These are phyloP conservation scores for Meira nashicola DNA, from an alignment of 1,284 basidiomycete genomes.

Conservation along the genomic window DNA sequence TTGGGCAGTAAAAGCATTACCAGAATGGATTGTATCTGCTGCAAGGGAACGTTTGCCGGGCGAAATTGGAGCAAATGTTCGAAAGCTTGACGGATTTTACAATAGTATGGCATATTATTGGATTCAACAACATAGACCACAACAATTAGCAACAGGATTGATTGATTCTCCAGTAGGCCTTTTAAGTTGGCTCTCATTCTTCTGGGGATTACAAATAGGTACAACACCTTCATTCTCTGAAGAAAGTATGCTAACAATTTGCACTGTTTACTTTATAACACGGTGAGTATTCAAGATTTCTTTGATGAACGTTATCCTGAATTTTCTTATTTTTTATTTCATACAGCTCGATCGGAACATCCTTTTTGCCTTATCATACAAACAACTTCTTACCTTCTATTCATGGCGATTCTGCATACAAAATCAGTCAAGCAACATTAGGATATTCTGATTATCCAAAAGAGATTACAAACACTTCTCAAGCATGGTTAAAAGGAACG, in stretches of 20 bases:
- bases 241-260: constrained; percentile 5
- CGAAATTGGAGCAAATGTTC: constrained; percentile 22
- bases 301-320: constrained; percentile 14
- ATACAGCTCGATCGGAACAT: constrained; percentile 32
- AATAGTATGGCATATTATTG: constrained; percentile 32
- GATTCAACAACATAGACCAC: constrained; percentile 26
- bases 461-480: background rate
- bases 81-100: constrained; percentile 24
- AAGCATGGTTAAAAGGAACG: background rate
- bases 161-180: constrained; percentile 36
- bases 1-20: constrained; percentile 15
- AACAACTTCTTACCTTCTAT: constrained; percentile 31
- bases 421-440: constrained; percentile 15
- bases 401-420: constrained; percentile 35
- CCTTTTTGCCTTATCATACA: constrained; percentile 35
- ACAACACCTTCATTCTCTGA: background rate
- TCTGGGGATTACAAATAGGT: constrained; percentile 2
- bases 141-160: constrained; percentile 28
- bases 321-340: constrained; percentile 28
- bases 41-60: background rate
- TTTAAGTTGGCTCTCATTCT: constrained; percentile 34
- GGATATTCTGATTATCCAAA: background rate
- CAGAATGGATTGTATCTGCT: background rate
- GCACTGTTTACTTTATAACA: constrained; percentile 13
- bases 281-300: too few relatives aligned